Evolutionary conservation across 2,329 filamentous ascomycete genomes (phyloP).

Genomic region (Beauveria brongniartii): DNA sequence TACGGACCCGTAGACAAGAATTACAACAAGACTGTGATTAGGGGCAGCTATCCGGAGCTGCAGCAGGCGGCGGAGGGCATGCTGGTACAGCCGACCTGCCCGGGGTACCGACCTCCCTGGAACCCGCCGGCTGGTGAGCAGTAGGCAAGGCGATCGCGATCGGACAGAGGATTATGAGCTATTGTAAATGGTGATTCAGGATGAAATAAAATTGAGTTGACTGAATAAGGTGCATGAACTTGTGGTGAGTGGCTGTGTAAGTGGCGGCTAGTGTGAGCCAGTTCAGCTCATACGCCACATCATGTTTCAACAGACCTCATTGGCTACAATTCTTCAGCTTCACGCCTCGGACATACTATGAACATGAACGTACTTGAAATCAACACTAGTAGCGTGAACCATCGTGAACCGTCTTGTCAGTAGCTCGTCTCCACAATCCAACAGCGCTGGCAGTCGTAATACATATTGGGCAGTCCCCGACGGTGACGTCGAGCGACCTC

Average conservation of each 20-base stretch:
- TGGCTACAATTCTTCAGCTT: background rate
- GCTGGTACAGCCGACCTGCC: constrained; percentile 3
- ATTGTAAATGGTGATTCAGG: background rate
- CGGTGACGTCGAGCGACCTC: background rate
- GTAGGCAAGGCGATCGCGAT: too few species aligned
- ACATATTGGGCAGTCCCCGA: background rate
- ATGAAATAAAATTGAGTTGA: background rate
- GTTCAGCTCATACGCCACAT: background rate
- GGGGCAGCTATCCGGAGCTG: constrained; percentile 19
- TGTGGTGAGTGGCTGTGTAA: background rate
- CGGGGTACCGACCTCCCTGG: background rate
- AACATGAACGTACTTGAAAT: background rate
- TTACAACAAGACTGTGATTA: constrained; percentile 12
- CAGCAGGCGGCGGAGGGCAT: background rate
- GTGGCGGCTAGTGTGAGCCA: background rate
- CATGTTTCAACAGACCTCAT: background rate
- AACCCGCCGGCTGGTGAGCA: background rate
- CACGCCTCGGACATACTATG: background rate
- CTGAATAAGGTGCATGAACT: background rate
- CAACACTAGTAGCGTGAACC: background rate
- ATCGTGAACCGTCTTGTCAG: background rate
- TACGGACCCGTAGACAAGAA: constrained; percentile 28
- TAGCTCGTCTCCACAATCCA: background rate
- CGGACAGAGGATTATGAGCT: background rate
- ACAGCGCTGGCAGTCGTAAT: background rate